Evolutionary conservation across 1,284 basidiomycete genomes (phyloP).

Genomic region (Moesziomyces parantarcticus): DNA sequence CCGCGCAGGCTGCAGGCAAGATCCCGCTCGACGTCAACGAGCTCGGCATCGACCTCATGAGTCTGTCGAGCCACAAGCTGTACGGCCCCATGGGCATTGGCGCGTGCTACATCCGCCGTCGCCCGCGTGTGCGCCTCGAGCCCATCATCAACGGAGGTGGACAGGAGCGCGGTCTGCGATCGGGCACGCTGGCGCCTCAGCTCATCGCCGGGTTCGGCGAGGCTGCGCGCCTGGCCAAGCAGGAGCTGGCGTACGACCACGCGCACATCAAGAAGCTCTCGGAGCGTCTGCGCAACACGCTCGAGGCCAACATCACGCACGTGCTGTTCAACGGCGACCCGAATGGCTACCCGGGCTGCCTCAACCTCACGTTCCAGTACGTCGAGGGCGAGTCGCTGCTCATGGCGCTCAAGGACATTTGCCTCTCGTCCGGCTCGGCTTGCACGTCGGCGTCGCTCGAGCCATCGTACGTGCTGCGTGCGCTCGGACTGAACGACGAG

Average conservation of each 20-base stretch:
- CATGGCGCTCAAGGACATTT: constrained; percentile 98
- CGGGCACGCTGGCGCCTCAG: constrained; percentile 90
- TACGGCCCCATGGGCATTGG: constrained; percentile 99
- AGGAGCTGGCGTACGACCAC: constrained; percentile 91
- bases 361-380: constrained; percentile 95
- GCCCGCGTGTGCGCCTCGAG: constrained; percentile 92
- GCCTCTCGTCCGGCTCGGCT: constrained; percentile 95
- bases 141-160: constrained; percentile 96
- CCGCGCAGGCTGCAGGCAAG: constrained; percentile 88
- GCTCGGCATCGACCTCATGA: constrained; percentile 94
- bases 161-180: constrained; percentile 93
- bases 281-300: constrained; percentile 82
- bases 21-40: constrained; percentile 82
- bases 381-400: constrained; percentile 97
- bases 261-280: constrained; percentile 80
- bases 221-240: constrained; percentile 88
- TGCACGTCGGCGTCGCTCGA: constrained; percentile 98
- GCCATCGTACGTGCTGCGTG: constrained; percentile 96
- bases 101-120: constrained; percentile 89
- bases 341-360: constrained; percentile 74
- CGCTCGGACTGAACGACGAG: constrained; percentile 91
- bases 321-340: constrained; percentile 95
- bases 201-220: constrained; percentile 94
- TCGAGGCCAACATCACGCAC: constrained; percentile 85
- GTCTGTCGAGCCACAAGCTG: constrained; percentile 95